Base-by-base conservation (phyloP, 106 monocot genomes). In the Chionographis japonica region DNA sequence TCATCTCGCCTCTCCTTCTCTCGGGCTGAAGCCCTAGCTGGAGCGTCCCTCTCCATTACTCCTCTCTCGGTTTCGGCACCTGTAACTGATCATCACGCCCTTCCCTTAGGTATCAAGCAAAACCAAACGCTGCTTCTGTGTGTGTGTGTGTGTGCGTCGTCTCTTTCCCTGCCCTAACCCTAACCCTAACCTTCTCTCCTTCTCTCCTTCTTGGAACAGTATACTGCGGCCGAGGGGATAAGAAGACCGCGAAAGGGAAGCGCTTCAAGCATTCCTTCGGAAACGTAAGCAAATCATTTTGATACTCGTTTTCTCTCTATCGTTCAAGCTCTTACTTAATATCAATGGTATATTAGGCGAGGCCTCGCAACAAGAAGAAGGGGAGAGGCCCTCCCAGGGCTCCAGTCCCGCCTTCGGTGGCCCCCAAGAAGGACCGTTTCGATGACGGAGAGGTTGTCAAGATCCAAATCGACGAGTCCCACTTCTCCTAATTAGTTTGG, bases 171-270 rank as follows among this genome's bases (percentile, higher is more conserved):
- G 13, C 4, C 61, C 7, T 6, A 15, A 54, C 39, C 41, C 17
- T 54, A n/a, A 43, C 37, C 37, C 17, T 50, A 8, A 13, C 35
- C 17, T 18, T 27, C 0, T 12, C 14, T 58, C 14, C 6, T 58
- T 38, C 14, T 36, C 66, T 42, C 37, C 53, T 54, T 62, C 4
- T 2, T 50, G n/a, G 9, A 37, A 37, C 70, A 89, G 87, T 97
- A 27, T 77, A 84, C 78, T 97, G 97, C 64, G 97, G 97, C 27
- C 75, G 97, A 75, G 97, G 97, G 9, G 97, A 97, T 63, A 91
- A 80, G 82, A 97, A 87, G 83, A 97, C 97, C 4, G 90, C 91
- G 12, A 92, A 79, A 67, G 97, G 97, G 37, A 97, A 97, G 76
- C 88, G 97, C 50, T 97, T 92, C 84, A 87, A 76, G 60, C 92